Percentiles rank a stretch among this genome's conserved stretches.
Evolutionary conservation across 306 rosid species (phyloP).

Genomic region (Dryas drummondii): DNA sequence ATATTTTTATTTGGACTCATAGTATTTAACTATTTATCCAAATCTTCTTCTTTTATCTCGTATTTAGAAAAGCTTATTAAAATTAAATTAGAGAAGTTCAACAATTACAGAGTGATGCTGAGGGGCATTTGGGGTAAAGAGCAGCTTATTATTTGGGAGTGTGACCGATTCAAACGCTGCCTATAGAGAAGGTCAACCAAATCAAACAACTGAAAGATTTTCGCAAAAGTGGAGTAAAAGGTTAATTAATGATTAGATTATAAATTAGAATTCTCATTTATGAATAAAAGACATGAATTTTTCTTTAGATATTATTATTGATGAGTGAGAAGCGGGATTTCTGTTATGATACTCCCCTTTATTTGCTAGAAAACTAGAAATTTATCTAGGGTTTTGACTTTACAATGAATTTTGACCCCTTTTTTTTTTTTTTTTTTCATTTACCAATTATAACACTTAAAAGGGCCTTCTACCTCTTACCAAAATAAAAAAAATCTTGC

Average conservation of each 20-base stretch:
- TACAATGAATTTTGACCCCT: no score
- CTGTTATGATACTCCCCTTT: background rate
- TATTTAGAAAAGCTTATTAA: no score
- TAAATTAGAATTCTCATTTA: background rate
- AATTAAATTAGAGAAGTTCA: background rate
- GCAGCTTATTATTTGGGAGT: background rate
- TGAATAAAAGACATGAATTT: background rate
- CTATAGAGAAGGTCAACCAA: constrained; percentile 14
- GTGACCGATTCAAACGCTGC: constrained; percentile 26
- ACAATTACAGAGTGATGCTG: background rate
- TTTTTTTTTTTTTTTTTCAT: no score
- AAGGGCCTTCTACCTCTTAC: no score
- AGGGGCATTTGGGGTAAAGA: constrained; percentile 8
- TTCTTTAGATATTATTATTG: background rate
- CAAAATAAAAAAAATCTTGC: no score
- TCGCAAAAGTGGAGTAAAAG: constrained; percentile 8
- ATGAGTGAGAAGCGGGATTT: constrained; percentile 11
- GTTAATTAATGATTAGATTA: constrained; percentile 8
- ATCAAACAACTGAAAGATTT: constrained; percentile 6
- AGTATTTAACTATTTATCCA: no score
- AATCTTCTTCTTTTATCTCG: no score
- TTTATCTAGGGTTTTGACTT: constrained; percentile 2
- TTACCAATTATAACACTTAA: no score
- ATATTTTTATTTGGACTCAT: no score
- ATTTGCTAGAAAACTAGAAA: background rate